These are phyloP conservation scores for Exutisphaerella laricina DNA, from an alignment of 2,329 filamentous ascomycete species.

Conservation along the genomic window DNA sequence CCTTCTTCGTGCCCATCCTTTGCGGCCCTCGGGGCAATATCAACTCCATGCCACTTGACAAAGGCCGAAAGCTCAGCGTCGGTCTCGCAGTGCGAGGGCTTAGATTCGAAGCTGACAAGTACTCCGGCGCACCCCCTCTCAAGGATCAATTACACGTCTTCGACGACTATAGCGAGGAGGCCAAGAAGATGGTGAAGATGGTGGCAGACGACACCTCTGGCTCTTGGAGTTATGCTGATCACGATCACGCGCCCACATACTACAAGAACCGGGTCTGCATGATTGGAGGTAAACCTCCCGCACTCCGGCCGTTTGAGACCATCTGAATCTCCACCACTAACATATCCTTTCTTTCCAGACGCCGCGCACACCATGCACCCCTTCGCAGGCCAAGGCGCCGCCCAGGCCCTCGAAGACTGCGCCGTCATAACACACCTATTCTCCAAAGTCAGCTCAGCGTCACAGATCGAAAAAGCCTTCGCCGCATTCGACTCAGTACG, in stretches of 20 bases:
- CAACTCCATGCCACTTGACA: slow-evolving; percentile 32
- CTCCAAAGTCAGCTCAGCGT: slow-evolving; percentile 12
- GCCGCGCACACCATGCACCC: not conserved
- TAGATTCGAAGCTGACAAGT: slow-evolving; percentile 18
- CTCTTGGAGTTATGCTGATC: slow-evolving; percentile 31
- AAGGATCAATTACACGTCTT: slow-evolving; percentile 20
- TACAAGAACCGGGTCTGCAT: slow-evolving; percentile 28
- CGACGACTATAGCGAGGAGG: slow-evolving; percentile 28
- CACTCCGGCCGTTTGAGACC: too few species aligned
- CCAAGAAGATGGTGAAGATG: slow-evolving; percentile 26
- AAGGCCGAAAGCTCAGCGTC: slow-evolving; percentile 26
- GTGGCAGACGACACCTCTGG: slow-evolving; percentile 26
- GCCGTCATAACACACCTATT: slow-evolving; percentile 27
- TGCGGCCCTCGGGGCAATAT: slow-evolving; percentile 31
- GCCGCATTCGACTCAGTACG: slow-evolving; percentile 27
- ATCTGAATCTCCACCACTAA: slow-evolving; percentile 18
- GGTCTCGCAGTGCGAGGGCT: slow-evolving; percentile 26
- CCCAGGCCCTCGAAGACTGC: slow-evolving; percentile 37
- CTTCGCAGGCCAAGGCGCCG: slow-evolving; percentile 35
- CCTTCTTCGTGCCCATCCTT: slow-evolving; percentile 28
- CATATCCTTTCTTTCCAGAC: not conserved
- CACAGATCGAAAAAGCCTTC: slow-evolving; percentile 24
- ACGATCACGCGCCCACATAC: slow-evolving; percentile 34
- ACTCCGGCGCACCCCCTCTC: slow-evolving; percentile 7
- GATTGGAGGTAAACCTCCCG: slow-evolving; percentile 38